A percentile compares a stretch with the other conserved stretches of the same genome.
phyloP scores from a whole-genome alignment of 192 early-diverging fungal species.

The Martensiomyces pterosporus region DNA sequence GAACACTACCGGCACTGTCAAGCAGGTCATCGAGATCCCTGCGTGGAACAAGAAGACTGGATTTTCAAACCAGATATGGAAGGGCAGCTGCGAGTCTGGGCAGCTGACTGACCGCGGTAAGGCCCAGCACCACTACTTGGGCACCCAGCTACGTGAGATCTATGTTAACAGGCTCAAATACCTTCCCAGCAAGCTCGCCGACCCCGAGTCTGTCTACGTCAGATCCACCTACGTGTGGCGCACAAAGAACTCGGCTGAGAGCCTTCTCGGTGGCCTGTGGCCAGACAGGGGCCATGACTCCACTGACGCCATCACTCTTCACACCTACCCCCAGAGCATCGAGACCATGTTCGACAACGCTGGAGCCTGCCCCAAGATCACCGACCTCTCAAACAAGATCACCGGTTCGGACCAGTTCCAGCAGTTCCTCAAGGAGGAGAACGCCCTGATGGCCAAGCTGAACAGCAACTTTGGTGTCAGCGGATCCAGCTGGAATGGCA shows the following conservation, averaged over 20 bases:
- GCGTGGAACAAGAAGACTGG: slow-evolving; percentile 38
- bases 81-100: slow-evolving; percentile 51
- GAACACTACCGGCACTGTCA: slow-evolving; percentile 36
- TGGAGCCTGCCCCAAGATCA: slow-evolving; percentile 37
- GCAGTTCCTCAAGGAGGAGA: slow-evolving; percentile 31
- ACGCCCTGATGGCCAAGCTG: slow-evolving; percentile 31
- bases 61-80: slow-evolving; percentile 31
- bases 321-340: slow-evolving; percentile 45
- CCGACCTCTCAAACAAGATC: slow-evolving; percentile 4
- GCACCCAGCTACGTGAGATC: slow-evolving; percentile 43
- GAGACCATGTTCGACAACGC: slow-evolving; percentile 52
- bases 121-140: slow-evolving; percentile 44
- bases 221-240: slow-evolving; percentile 59
- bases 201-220: slow-evolving; percentile 48
- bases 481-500: slow-evolving; percentile 15
- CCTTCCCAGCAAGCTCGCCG: slow-evolving; percentile 30
- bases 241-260: slow-evolving; percentile 54
- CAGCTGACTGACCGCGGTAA: slow-evolving; percentile 62
- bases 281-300: slow-evolving; percentile 26
- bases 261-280: slow-evolving; percentile 48
- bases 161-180: slow-evolving; percentile 52
- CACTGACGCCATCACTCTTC: slow-evolving; percentile 25
- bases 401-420: slow-evolving; percentile 19
- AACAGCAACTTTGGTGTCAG: slow-evolving; percentile 27
- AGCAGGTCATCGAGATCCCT: slow-evolving; percentile 40